A percentile compares a stretch with the other conserved stretches of the same genome.
These are phyloP conservation scores for Iberis pinnata DNA, from an alignment of 345 rosid species.

Conservation along the genomic window DNA sequence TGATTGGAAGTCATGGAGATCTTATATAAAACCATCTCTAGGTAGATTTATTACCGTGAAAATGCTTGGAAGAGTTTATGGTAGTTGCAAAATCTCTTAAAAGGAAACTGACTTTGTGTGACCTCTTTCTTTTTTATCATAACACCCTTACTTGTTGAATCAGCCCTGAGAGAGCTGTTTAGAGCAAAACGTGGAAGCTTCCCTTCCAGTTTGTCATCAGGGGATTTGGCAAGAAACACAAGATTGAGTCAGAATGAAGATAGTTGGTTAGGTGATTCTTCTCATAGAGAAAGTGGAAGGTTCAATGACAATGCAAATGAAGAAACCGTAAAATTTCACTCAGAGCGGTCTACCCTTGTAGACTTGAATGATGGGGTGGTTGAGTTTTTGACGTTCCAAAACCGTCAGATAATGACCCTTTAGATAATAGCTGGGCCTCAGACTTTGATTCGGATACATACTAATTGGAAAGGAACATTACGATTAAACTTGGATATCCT, in stretches of 20 bases:
- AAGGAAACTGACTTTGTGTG: conserved; percentile 3
- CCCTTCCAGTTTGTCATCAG: conserved; percentile 56
- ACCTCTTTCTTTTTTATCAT: neutral
- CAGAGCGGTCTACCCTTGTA: conserved; percentile 71
- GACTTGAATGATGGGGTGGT: conserved; percentile 72
- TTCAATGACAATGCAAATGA: conserved; percentile 37
- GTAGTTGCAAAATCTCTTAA: conserved; percentile 34
- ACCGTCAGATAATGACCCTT: conserved; percentile 53
- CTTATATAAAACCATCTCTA: conserved; percentile 59
- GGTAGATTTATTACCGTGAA: conserved; percentile 69
- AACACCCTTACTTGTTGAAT: conserved; percentile 23
- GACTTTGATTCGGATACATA: conserved; percentile 50
- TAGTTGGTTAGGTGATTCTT: conserved; percentile 28
- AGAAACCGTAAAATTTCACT: conserved; percentile 52
- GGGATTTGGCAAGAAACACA: conserved; percentile 46
- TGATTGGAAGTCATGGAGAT: conserved; percentile 93
- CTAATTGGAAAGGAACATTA: conserved; percentile 89
- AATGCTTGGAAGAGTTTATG: conserved; percentile 90
- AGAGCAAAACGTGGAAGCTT: conserved; percentile 57
- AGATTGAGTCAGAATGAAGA: conserved; percentile 38
- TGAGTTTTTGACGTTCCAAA: conserved; percentile 91
- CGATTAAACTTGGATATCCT: conserved; percentile 97
- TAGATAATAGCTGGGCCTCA: conserved; percentile 56
- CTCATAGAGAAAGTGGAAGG: conserved; percentile 31
- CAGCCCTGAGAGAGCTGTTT: conserved; percentile 83